Evolutionary conservation across 495 filamentous ascomycete species (phyloP).

Genomic region (Penicillium cosmopolitanum): DNA sequence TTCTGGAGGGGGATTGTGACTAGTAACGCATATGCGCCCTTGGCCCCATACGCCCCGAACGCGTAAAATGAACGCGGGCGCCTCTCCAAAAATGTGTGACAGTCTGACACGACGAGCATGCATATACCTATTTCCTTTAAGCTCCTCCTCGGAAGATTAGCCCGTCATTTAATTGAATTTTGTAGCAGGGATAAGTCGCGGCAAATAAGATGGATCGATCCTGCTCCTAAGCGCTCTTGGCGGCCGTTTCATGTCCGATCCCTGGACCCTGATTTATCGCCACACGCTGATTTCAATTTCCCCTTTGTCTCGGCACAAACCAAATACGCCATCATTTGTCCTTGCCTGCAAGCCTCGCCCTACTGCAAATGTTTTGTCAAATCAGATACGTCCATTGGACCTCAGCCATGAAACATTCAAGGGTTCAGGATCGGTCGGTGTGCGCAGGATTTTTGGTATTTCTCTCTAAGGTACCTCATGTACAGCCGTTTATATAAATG

Average conservation of each 20-base stretch:
- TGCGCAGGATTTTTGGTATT: neutral
- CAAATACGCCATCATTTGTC: neutral
- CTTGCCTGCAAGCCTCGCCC: neutral
- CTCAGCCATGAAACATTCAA: constrained; percentile 2
- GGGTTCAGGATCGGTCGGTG: neutral
- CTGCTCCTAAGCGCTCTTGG: constrained; percentile 1
- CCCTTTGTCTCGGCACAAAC: neutral
- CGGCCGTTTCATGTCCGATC: neutral
- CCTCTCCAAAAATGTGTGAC: too few relatives aligned
- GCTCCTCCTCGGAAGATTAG: too few relatives aligned
- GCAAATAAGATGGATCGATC: neutral
- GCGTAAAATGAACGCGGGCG: too few relatives aligned
- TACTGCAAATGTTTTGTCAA: neutral
- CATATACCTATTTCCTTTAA: too few relatives aligned
- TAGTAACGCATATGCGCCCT: too few relatives aligned
- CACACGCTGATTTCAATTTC: neutral
- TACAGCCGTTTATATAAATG: neutral
- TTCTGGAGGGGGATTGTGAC: too few relatives aligned
- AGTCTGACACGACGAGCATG: too few relatives aligned
- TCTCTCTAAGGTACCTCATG: too few relatives aligned
- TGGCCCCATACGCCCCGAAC: too few relatives aligned
- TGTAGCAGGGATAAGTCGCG: neutral
- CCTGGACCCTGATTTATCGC: neutral
- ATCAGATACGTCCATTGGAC: neutral
- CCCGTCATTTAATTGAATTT: too few relatives aligned